These are phyloP conservation scores for Madurella fahalii DNA, from an alignment of 2,329 filamentous ascomycete genomes.

Conservation along the genomic window DNA sequence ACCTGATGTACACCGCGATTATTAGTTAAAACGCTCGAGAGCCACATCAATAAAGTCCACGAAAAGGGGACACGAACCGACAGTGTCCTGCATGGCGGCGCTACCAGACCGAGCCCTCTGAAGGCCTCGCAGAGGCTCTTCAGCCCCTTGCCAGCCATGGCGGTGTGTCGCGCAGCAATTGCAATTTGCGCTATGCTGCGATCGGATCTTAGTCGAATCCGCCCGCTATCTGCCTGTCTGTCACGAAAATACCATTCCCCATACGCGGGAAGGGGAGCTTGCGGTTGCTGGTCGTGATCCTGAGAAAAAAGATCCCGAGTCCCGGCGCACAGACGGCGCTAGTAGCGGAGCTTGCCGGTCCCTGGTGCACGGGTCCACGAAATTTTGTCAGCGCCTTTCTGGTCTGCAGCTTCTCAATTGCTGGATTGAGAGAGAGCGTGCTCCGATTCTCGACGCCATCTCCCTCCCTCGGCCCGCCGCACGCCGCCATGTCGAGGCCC, in stretches of 20 bases:
- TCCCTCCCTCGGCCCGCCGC: slow-evolving; percentile 14
- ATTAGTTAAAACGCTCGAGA: slow-evolving; percentile 3
- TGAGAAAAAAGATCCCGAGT: slow-evolving; percentile 25
- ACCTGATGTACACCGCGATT: slow-evolving; percentile 6
- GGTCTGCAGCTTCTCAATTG: slow-evolving; percentile 6
- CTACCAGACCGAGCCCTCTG: slow-evolving; percentile 45
- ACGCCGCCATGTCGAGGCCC: slow-evolving; percentile 53
- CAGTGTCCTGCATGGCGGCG: slow-evolving; percentile 37
- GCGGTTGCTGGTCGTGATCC: slow-evolving; percentile 1
- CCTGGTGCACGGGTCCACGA: slow-evolving; percentile 19
- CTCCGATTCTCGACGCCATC: slow-evolving; percentile 8
- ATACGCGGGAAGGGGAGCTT: slow-evolving; percentile 3
- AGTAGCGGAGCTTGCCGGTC: slow-evolving; percentile 15
- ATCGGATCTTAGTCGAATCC: neutral
- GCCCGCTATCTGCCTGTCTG: neutral
- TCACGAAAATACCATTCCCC: neutral
- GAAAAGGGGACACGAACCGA: slow-evolving; percentile 16
- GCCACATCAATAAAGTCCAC: neutral
- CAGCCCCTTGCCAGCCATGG: slow-evolving; percentile 47
- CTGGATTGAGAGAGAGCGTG: neutral
- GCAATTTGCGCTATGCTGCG: slow-evolving; percentile 11
- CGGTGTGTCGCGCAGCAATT: slow-evolving; percentile 9
- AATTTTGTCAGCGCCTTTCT: slow-evolving; percentile 19
- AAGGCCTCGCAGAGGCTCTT: slow-evolving; percentile 52
- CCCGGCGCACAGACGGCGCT: slow-evolving; percentile 20